Evolutionary conservation across 1,284 basidiomycete genomes (phyloP).

Genomic region (Boletus mariae): DNA sequence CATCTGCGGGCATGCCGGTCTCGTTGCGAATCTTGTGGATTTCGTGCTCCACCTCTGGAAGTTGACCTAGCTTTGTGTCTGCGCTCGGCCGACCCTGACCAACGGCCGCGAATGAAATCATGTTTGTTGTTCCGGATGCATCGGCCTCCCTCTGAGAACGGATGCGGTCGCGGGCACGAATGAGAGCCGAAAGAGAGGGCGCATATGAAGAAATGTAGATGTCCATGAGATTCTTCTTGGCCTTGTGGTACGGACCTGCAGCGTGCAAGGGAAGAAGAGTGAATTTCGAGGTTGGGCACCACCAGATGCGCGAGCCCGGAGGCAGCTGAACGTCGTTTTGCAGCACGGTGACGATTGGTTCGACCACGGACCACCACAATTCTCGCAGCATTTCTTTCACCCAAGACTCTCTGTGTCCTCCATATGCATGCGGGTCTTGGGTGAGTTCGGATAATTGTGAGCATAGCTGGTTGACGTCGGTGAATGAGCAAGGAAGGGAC

Average conservation of each 20-base stretch:
- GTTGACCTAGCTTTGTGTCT: neutral
- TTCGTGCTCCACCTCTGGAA: too few relatives aligned
- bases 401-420: too few relatives aligned
- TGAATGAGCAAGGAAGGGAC: neutral
- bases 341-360: neutral
- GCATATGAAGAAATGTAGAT: neutral
- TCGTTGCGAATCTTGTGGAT: too few relatives aligned
- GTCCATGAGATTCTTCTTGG: neutral
- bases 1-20: neutral
- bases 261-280: neutral
- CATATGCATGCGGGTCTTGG: too few relatives aligned
- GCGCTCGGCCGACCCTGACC: too few relatives aligned
- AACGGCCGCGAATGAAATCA: too few relatives aligned
- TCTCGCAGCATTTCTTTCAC: neutral
- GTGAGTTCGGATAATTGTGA: too few relatives aligned
- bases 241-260: neutral
- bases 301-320: neutral
- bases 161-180: neutral
- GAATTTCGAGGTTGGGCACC: too few relatives aligned
- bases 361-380: neutral
- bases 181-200: neutral
- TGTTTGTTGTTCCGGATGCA: too few relatives aligned
- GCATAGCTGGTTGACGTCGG: neutral
- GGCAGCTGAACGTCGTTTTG: neutral
- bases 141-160: too few relatives aligned